Base-by-base conservation (phyloP, 352 stramenopile species). In the Thraustotheca clavata region DNA sequence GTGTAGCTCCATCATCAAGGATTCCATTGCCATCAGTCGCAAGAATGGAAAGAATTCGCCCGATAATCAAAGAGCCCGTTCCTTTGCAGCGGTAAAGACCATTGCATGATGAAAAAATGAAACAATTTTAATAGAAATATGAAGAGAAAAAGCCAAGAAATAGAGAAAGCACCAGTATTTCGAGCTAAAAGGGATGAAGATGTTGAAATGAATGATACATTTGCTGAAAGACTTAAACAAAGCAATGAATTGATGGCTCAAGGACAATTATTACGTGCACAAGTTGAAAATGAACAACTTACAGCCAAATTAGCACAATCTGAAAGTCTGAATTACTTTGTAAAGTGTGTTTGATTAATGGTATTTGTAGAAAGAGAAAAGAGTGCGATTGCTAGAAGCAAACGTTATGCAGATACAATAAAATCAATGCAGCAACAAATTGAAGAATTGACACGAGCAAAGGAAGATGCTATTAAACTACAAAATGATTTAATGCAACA, bases 201-300 rank as follows among this genome's bases (percentile, higher is more conserved):
- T 32, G 20, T 5, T 26, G 26, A 27, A 35, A 9, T 59, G 32
- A 62, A 16, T n/a, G 57, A 65, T 22, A 65, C 52, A 24, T 46
- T 46, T 33, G 38, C 57, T 12, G 57, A 43, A 20, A 29, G 52
- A 26, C 22, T 65, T 1, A 55, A 54, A 27, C 57, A 65, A 20
- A 65, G 57, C 57, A 65, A 54, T 46, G 36, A 65, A n/a, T 54
- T 55, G 29, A 22, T 65, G 20, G 57, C 52, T 46, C 52, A 41
- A 29, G 35, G 35, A 8, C 41, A 65, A 22, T 57, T 40, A 29
- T 65, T 52, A 33, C 52, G 57, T 29, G 41, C 57, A 18, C 27
- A 55, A 20, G 57, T 46, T 22, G 57, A 65, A 38, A 43, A 57
- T 32, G 57, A 65, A 33, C 39, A 36, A 14, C 35, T 62, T 9